Conservation (phyloP, 768 basidiomycete species). For the Megacollybia marginata region DNA sequence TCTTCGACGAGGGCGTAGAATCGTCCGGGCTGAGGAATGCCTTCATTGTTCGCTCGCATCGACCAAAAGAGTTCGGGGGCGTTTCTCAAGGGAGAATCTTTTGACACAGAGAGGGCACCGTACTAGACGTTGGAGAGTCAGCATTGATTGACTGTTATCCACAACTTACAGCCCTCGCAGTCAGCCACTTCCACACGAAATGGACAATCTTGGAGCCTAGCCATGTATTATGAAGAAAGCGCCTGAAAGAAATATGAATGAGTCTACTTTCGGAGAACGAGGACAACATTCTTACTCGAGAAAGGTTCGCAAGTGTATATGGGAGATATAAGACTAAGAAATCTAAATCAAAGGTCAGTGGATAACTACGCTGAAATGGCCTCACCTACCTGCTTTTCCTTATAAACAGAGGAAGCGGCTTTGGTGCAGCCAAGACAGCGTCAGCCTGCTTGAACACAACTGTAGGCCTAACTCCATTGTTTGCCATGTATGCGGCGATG, state of each 20-base stretch:
- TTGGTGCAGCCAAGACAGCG: slow-evolving; percentile 37
- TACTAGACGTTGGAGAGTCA: slow-evolving; percentile 14
- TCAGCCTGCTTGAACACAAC: slow-evolving; percentile 51
- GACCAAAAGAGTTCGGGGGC: slow-evolving; percentile 6
- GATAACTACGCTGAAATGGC: too few species aligned
- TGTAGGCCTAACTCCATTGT: slow-evolving; percentile 29
- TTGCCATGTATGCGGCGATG: slow-evolving; percentile 41
- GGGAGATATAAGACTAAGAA: slow-evolving; percentile 43
- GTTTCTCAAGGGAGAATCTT: slow-evolving; percentile 41
- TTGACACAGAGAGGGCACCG: slow-evolving; percentile 27
- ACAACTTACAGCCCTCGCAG: too few species aligned
- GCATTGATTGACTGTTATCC: too few species aligned
- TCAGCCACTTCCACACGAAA: too few species aligned
- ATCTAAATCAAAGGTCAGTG: slow-evolving; percentile 20
- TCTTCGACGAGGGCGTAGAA: slow-evolving; percentile 42
- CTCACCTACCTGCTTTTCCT: slow-evolving; percentile 48
- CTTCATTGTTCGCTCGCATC: slow-evolving; percentile 7
- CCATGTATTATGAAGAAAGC: slow-evolving; percentile 33
- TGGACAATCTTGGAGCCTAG: slow-evolving; percentile 43
- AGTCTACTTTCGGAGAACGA: background rate
- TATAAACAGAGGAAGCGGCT: slow-evolving; percentile 39
- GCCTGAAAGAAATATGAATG: slow-evolving; percentile 8
- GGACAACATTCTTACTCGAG: slow-evolving; percentile 33
- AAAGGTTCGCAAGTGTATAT: slow-evolving; percentile 38
- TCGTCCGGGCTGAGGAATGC: slow-evolving; percentile 23